Base-by-base conservation (phyloP, 352 stramenopile genomes). In the Thalassiosira sp. region DNA sequence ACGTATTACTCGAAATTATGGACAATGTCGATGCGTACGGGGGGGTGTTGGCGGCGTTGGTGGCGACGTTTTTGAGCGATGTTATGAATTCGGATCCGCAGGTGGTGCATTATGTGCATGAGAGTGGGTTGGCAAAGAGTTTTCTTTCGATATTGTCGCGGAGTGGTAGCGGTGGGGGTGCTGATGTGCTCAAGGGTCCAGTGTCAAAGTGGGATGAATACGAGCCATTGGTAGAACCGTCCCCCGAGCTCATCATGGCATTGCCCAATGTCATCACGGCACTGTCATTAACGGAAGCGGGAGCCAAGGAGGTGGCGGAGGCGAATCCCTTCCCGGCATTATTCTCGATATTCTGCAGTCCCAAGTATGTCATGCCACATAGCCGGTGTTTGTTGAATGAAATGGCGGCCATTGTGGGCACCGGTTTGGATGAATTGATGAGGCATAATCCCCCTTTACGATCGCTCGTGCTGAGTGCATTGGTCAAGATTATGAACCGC, bases 71-170 rank as follows among this genome's bases (percentile, higher is more conserved):
- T 31, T 86, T 99, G 28, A 94, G 93, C 7, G 96, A 98, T 85
- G 89, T 98, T n/a, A 97, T 98, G 85, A 99, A 98, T 86, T 96
- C 95, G 42, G 95, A 98, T 76, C 84, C 96, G 87, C 77, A 98
- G 69, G 95, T 96, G 76, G 94, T 98, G 42, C 94, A 98, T 81
- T 90, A 98, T 79, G 92, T 98, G 5, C 95, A 98, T 75, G 83
- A 92, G 58, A 93, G 88, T 20, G 96, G 96, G 22, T 87, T 98
- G 42, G 96, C 95, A 3, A 92, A 97, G 35, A 91, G 89, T 0
- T 98, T 98, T 66, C 85, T 99, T 10, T 85, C 94, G 46, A 94
- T 97, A 57, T 71, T 98, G n/a, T 95, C 91, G 35, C 86, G 90
- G 0, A 94, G 72, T 74, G 11, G 69, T 67, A 40, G 46, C 15